phyloP scores from a whole-genome alignment of 345 rosid species.

The Cardamine occulta region DNA sequence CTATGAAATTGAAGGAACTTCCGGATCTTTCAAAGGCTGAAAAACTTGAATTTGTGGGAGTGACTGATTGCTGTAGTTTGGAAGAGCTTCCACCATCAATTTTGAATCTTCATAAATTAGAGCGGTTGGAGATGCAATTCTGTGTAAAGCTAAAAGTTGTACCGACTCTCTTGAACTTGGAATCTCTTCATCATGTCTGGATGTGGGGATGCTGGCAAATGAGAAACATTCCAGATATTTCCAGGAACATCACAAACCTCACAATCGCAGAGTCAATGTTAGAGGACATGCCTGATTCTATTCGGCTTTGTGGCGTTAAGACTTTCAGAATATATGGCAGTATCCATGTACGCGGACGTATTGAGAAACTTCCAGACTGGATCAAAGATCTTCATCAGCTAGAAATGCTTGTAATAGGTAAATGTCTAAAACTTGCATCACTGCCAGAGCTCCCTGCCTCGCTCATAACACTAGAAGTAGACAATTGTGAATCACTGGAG shows the following conservation, averaged over 20 bases:
- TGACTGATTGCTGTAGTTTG: neutral
- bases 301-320: neutral
- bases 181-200: neutral
- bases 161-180: neutral
- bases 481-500: too few relatives aligned
- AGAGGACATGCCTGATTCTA: neutral
- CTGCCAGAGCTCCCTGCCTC: too few relatives aligned
- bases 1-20: neutral
- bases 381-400: too few relatives aligned
- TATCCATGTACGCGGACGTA: too few relatives aligned
- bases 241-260: neutral
- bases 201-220: neutral
- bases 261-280: neutral
- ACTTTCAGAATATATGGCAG: neutral
- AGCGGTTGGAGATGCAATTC: neutral
- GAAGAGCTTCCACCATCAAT: neutral
- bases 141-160: neutral
- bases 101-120: neutral
- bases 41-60: neutral
- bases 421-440: too few relatives aligned
- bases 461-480: too few relatives aligned
- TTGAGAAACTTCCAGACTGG: too few relatives aligned
- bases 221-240: neutral
- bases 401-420: too few relatives aligned
- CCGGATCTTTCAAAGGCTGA: neutral